Evolutionary conservation across 257 asterid species (phyloP).

Genomic region (Capsicum chinense): DNA sequence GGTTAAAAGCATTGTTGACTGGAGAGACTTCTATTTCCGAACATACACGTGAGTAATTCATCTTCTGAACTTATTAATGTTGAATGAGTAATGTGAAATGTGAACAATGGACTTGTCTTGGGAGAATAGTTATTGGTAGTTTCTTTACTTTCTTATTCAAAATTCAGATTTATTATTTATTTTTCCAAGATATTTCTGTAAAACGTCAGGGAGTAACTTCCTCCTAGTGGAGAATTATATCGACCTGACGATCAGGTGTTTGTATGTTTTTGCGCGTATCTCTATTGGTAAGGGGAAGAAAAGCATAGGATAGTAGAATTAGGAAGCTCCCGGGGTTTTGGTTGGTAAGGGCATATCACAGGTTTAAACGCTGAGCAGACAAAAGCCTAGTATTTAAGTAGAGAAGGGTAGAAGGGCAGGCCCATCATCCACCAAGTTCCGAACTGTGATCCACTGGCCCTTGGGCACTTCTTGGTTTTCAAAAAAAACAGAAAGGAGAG

Average conservation of each 20-base stretch:
- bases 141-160: background rate
- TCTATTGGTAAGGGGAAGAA: background rate
- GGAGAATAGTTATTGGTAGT: background rate
- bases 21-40: constrained; percentile 86
- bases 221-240: constrained; percentile 15
- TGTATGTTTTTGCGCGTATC: background rate
- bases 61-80: constrained; percentile 10
- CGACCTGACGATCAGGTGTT: background rate
- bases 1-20: constrained; percentile 92
- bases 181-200: constrained; percentile 11
- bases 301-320: background rate
- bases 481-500: background rate
- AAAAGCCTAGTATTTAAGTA: constrained; percentile 11
- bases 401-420: background rate
- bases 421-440: background rate
- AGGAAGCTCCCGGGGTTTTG: background rate
- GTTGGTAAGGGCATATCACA: background rate
- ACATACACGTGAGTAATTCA: constrained; percentile 61
- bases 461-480: background rate
- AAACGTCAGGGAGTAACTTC: constrained; percentile 11
- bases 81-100: background rate
- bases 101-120: background rate
- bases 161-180: background rate
- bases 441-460: background rate
- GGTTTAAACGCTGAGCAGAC: background rate